phyloP scores from a whole-genome alignment of 129 eudicot species.

The Lactuca sativa region DNA sequence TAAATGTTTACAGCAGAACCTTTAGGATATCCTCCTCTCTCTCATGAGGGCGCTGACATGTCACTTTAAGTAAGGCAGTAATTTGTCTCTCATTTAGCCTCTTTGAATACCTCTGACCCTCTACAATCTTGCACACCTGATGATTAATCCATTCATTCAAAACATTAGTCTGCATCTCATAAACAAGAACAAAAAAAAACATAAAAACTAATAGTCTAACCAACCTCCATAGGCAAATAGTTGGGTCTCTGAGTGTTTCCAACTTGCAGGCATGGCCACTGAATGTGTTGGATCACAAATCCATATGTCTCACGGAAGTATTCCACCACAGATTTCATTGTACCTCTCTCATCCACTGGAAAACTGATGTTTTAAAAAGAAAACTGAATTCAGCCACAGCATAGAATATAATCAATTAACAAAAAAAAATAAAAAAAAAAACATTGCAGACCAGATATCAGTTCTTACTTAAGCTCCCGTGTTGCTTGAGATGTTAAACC shows the following conservation, averaged over 20 bases:
- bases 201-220: not conserved
- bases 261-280: slow-evolving; percentile 95
- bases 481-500: slow-evolving; percentile 92
- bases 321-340: slow-evolving; percentile 91
- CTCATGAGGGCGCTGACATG: slow-evolving; percentile 91
- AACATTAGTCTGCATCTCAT: slow-evolving; percentile 2
- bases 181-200: not conserved
- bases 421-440: not conserved
- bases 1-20: slow-evolving; percentile 39
- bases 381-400: not conserved
- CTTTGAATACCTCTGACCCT: slow-evolving; percentile 91
- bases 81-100: slow-evolving; percentile 83
- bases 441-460: not conserved
- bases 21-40: slow-evolving; percentile 75
- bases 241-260: slow-evolving; percentile 89
- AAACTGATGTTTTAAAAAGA: slow-evolving; percentile 41
- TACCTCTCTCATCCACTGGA: slow-evolving; percentile 78
- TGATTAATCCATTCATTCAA: not conserved
- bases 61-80: slow-evolving; percentile 80
- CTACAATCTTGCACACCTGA: slow-evolving; percentile 93
- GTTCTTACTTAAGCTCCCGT: slow-evolving; percentile 78
- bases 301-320: slow-evolving; percentile 92
- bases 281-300: slow-evolving; percentile 70
- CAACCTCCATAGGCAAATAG: slow-evolving; percentile 92
- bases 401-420: not conserved